Percentiles rank a stretch among this genome's conserved stretches.
Evolutionary conservation across 2,329 filamentous ascomycete species (phyloP).

Genomic region (Xylariomycetidae sp.): DNA sequence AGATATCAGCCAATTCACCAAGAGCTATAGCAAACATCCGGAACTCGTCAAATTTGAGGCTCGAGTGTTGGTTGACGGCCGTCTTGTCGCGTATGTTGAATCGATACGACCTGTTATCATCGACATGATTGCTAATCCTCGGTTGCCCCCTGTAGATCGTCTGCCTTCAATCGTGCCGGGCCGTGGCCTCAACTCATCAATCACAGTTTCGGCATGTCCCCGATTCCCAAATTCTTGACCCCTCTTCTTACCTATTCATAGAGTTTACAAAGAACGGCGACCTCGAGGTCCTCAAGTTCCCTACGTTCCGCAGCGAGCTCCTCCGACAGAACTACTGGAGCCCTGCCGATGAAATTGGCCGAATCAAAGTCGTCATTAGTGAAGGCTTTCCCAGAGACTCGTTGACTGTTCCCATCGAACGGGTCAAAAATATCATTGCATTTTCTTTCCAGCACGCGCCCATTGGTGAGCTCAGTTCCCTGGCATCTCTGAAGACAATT

Average conservation of each 20-base stretch:
- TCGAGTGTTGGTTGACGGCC: conserved; percentile 65
- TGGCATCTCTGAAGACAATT: conserved; percentile 2
- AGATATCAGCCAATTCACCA: conserved; percentile 52
- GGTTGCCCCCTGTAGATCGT: conserved; percentile 39
- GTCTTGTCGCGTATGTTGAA: conserved; percentile 51
- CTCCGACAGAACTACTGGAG: conserved; percentile 69
- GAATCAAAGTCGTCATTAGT: conserved; percentile 72
- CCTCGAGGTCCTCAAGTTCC: conserved; percentile 63
- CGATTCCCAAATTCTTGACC: background rate
- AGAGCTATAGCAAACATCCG: conserved; percentile 49
- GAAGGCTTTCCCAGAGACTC: conserved; percentile 63
- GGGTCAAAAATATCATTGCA: conserved; percentile 66
- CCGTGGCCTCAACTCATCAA: conserved; percentile 47
- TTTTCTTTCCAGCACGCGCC: conserved; percentile 88
- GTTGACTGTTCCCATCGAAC: conserved; percentile 51
- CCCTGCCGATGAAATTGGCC: conserved; percentile 64
- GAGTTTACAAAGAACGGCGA: conserved; percentile 54
- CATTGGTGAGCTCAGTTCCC: conserved; percentile 47
- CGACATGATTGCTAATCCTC: background rate
- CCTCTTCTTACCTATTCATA: conserved; percentile 24
- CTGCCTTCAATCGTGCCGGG: conserved; percentile 46
- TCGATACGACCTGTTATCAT: background rate
- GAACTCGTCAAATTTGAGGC: conserved; percentile 60
- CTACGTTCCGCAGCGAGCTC: conserved; percentile 64
- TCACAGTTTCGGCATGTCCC: conserved; percentile 36